phyloP scores from a whole-genome alignment of 2,329 filamentous ascomycete genomes.

The Fonsecaea multimorphosa region DNA sequence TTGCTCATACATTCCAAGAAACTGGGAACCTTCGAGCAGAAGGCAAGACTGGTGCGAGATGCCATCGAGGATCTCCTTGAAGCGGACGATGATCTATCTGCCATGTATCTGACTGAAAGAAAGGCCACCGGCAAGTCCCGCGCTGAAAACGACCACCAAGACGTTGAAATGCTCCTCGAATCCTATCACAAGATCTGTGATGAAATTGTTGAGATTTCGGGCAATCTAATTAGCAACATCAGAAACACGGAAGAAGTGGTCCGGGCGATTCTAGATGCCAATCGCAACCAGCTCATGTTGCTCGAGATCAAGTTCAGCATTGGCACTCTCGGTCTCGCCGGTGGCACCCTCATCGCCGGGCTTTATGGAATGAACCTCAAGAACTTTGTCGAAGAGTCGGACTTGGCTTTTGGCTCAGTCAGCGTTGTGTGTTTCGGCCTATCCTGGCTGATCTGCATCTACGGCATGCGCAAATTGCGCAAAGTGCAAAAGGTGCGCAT shows the following conservation, averaged over 20 bases:
- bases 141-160: slow-evolving; percentile 85
- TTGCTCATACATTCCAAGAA: slow-evolving; percentile 94
- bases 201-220: slow-evolving; percentile 94
- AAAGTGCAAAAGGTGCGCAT: slow-evolving; percentile 88
- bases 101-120: slow-evolving; percentile 96
- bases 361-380: slow-evolving; percentile 99
- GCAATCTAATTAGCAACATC: slow-evolving; percentile 91
- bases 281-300: slow-evolving; percentile 97
- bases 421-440: slow-evolving; percentile 73
- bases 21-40: slow-evolving; percentile 95
- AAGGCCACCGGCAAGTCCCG: slow-evolving; percentile 69
- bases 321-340: slow-evolving; percentile 89
- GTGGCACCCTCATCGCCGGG: slow-evolving; percentile 93
- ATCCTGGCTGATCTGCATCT: slow-evolving; percentile 78
- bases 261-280: slow-evolving; percentile 95
- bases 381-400: slow-evolving; percentile 95
- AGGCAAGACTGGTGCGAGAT: slow-evolving; percentile 89
- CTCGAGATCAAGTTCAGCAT: slow-evolving; percentile 96
- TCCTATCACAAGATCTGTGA: slow-evolving; percentile 98
- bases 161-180: slow-evolving; percentile 95
- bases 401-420: slow-evolving; percentile 81
- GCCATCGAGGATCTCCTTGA: slow-evolving; percentile 95
- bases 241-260: slow-evolving; percentile 98
- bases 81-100: slow-evolving; percentile 90
- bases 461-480: slow-evolving; percentile 81